A percentile compares a stretch with the other conserved stretches of the same genome.
Conservation (phyloP, 495 filamentous ascomycete genomes). For the Beverwykella pulmonaria region DNA sequence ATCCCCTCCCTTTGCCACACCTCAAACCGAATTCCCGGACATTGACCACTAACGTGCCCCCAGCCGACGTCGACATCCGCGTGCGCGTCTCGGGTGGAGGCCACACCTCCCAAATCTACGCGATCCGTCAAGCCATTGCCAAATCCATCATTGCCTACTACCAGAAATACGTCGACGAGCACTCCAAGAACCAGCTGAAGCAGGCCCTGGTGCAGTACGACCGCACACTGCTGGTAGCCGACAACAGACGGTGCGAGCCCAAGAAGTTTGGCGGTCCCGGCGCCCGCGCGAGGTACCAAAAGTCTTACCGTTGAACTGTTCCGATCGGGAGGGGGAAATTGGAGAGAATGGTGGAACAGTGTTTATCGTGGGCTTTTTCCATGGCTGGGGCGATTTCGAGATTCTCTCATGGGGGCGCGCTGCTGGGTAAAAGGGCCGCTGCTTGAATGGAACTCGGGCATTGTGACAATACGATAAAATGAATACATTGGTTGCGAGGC, state of each 20-base stretch:
- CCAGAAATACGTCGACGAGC: conserved; percentile 99
- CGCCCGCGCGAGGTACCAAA: conserved; percentile 96
- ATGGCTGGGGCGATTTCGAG: conserved; percentile 16
- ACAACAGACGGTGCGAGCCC: conserved; percentile 75
- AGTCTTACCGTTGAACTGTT: conserved; percentile 66
- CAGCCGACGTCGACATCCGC: conserved; percentile 88
- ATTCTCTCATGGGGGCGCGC: conserved; percentile 11
- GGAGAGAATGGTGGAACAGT: conserved; percentile 6
- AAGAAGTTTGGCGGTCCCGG: conserved; percentile 74
- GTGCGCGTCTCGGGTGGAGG: conserved; percentile 95
- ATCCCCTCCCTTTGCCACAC: background rate
- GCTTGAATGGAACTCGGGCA: conserved; percentile 15
- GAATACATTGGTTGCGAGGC: conserved; percentile 32
- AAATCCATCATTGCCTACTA: conserved; percentile 98
- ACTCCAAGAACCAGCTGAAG: conserved; percentile 99
- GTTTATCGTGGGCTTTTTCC: conserved; percentile 32
- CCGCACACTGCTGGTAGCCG: conserved; percentile 93
- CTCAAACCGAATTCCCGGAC: background rate
- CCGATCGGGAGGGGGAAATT: conserved; percentile 1
- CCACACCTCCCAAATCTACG: conserved; percentile 98
- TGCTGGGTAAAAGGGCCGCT: conserved; percentile 1
- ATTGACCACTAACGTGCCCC: background rate
- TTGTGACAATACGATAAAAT: conserved; percentile 33
- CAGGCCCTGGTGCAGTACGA: conserved; percentile 91
- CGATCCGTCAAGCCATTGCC: conserved; percentile 97